These are phyloP conservation scores for Aspergillus incahuasiensis DNA, from an alignment of 495 filamentous ascomycete species.

Conservation along the genomic window DNA sequence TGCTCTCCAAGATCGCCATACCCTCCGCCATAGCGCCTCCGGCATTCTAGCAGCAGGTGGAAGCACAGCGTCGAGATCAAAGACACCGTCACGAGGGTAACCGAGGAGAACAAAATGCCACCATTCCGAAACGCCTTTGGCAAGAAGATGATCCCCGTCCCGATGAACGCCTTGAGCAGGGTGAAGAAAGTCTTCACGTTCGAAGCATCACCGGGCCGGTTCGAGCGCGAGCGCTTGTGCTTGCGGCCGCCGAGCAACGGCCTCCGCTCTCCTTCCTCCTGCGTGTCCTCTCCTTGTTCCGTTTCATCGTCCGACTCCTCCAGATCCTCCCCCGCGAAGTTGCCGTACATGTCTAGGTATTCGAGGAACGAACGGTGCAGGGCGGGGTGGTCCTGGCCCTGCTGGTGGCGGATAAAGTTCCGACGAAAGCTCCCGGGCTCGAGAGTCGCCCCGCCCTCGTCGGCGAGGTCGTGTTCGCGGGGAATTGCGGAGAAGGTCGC, in stretches of 20 bases:
- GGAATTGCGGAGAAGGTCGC: constrained; percentile 50
- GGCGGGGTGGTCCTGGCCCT: constrained; percentile 36
- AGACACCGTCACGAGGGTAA: constrained; percentile 74
- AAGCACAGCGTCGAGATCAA: constrained; percentile 83
- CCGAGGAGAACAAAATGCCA: constrained; percentile 85
- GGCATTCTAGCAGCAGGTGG: constrained; percentile 76
- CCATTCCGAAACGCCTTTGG: constrained; percentile 85
- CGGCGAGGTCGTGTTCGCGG: constrained; percentile 34
- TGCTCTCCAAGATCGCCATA: constrained; percentile 89
- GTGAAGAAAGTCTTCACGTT: constrained; percentile 64
- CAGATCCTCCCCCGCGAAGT: constrained; percentile 68
- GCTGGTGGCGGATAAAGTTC: constrained; percentile 51
- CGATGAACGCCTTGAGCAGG: constrained; percentile 87
- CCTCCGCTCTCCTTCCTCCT: constrained; percentile 26
- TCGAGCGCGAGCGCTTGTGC: constrained; percentile 40
- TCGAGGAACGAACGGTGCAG: constrained; percentile 60
- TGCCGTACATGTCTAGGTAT: constrained; percentile 65
- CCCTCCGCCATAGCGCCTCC: constrained; percentile 68
- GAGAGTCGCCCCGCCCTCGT: constrained; percentile 42
- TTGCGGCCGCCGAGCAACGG: constrained; percentile 52
- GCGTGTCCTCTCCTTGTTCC: constrained; percentile 26
- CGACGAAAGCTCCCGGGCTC: constrained; percentile 59
- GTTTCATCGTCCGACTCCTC: constrained; percentile 62
- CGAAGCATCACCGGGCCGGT: constrained; percentile 50
- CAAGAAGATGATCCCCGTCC: constrained; percentile 86